Conservation (phyloP, 352 stramenopile genomes). For the Aphanomyces stellatus region DNA sequence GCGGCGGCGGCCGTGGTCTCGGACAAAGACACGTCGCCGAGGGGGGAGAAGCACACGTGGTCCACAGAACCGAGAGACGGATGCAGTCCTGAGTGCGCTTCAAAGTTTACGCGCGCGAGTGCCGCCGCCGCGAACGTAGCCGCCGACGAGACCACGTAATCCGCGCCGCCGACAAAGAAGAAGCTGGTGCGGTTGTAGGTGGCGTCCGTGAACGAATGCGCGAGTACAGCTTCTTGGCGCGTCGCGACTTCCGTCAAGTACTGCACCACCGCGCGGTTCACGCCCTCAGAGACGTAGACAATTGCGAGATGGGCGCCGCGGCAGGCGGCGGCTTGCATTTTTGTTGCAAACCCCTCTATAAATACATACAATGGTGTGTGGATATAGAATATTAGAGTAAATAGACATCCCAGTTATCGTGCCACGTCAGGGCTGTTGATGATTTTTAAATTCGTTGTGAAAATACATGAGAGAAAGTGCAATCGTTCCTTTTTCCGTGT, state of each 20-base stretch:
- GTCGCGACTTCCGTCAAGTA: neutral
- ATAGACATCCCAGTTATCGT: too few relatives aligned
- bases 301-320: neutral
- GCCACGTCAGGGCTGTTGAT: too few relatives aligned
- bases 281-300: neutral
- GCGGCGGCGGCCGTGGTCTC: neutral
- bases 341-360: too few relatives aligned
- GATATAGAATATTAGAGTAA: too few relatives aligned
- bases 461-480: too few relatives aligned
- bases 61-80: neutral
- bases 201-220: neutral
- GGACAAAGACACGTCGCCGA: neutral
- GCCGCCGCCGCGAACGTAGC: neutral
- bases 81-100: neutral
- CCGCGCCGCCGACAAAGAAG: neutral
- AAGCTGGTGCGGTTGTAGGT: conserved; percentile 8
- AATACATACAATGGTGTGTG: too few relatives aligned
- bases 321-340: too few relatives aligned
- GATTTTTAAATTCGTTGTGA: too few relatives aligned
- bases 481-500: too few relatives aligned
- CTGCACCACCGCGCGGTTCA: neutral
- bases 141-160: neutral
- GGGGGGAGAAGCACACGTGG: conserved; percentile 2
- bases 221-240: neutral
- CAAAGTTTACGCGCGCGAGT: neutral